Evolutionary conservation across 768 basidiomycete species (phyloP).

Genomic region (Leucogyrophana mollusca): DNA sequence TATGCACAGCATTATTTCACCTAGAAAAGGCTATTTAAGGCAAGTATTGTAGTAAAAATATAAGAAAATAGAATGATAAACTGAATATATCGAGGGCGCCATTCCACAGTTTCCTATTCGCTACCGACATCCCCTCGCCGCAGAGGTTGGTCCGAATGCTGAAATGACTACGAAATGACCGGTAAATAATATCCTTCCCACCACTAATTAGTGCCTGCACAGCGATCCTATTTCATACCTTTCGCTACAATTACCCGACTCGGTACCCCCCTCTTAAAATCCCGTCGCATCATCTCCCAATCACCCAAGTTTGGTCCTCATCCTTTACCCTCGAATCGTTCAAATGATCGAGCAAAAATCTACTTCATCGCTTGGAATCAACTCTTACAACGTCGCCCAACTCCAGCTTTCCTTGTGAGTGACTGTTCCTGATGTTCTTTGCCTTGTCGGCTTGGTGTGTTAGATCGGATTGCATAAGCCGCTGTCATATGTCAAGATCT

Average conservation of each 20-base stretch:
- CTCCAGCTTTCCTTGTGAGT: slow-evolving; percentile 62
- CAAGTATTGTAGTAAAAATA: neutral
- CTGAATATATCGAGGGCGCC: slow-evolving; percentile 1
- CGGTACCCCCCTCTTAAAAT: slow-evolving; percentile 19
- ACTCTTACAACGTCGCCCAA: slow-evolving; percentile 62
- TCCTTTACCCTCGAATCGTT: slow-evolving; percentile 2
- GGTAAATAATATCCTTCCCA: slow-evolving; percentile 36
- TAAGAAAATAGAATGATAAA: neutral
- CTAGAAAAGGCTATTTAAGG: neutral
- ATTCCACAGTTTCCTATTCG: slow-evolving; percentile 35
- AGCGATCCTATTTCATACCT: slow-evolving; percentile 26
- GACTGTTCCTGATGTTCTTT: slow-evolving; percentile 4
- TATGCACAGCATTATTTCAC: slow-evolving; percentile 10
- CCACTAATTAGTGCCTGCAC: slow-evolving; percentile 33
- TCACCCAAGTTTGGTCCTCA: slow-evolving; percentile 1
- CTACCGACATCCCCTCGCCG: slow-evolving; percentile 34
- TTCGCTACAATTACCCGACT: slow-evolving; percentile 9
- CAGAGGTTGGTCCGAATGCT: slow-evolving; percentile 4
- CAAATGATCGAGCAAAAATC: slow-evolving; percentile 60
- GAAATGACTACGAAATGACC: slow-evolving; percentile 20
- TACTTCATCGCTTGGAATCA: slow-evolving; percentile 38
- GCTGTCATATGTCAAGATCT: slow-evolving; percentile 31
- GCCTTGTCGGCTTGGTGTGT: slow-evolving; percentile 2
- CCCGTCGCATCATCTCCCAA: slow-evolving; percentile 10
- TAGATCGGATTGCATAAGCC: slow-evolving; percentile 15